Conservation (phyloP, 2,329 filamentous ascomycete species). For the Ophiosphaerella korrae region DNA sequence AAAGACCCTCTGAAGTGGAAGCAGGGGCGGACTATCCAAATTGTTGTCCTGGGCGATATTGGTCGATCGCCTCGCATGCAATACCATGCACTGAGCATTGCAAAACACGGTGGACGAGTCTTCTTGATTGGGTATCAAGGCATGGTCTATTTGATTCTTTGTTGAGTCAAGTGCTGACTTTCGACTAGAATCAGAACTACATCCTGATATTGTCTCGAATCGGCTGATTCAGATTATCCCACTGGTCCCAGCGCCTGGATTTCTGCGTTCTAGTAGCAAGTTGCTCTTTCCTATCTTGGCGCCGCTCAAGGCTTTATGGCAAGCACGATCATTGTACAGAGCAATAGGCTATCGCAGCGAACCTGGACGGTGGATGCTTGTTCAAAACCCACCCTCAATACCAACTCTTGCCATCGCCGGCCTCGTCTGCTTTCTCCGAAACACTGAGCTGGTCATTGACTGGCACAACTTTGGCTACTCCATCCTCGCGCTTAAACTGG, state of each 20-base stretch:
- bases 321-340: slow-evolving; percentile 72
- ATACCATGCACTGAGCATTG: slow-evolving; percentile 93
- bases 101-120: slow-evolving; percentile 78
- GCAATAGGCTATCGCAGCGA: slow-evolving; percentile 75
- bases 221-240: slow-evolving; percentile 73
- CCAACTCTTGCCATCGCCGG: slow-evolving; percentile 81
- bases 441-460: slow-evolving; percentile 85
- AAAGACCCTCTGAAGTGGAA: slow-evolving; percentile 29
- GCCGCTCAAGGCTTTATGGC: slow-evolving; percentile 85
- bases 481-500: slow-evolving; percentile 75
- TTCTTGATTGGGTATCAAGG: slow-evolving; percentile 88
- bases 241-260: slow-evolving; percentile 68
- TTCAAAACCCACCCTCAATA: slow-evolving; percentile 94
- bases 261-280: slow-evolving; percentile 69
- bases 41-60: slow-evolving; percentile 93
- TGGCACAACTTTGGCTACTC: slow-evolving; percentile 99
- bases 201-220: slow-evolving; percentile 75
- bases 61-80: slow-evolving; percentile 97
- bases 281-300: slow-evolving; percentile 78
- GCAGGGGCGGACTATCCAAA: slow-evolving; percentile 66
- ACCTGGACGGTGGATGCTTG: slow-evolving; percentile 83
- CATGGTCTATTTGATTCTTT: slow-evolving; percentile 39
- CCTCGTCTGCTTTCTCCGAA: slow-evolving; percentile 73
- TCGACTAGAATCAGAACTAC: slow-evolving; percentile 72
- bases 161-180: neutral